Conservation (phyloP, 163 green algal genomes). For the Scenedesmus sp. region DNA sequence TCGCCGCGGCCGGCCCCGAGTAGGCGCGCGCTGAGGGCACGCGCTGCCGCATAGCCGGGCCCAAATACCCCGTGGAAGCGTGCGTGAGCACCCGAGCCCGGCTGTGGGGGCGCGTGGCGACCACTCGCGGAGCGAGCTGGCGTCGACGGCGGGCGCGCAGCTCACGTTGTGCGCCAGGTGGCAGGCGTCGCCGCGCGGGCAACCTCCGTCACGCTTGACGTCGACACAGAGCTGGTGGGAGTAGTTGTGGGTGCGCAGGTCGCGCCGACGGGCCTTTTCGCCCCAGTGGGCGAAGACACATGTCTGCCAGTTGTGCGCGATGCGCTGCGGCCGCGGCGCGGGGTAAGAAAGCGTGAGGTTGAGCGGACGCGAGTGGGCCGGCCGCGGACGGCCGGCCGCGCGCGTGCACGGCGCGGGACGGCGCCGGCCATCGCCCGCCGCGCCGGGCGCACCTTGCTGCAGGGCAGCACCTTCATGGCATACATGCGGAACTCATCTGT, state of each 20-base stretch:
- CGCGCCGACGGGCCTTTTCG: conserved; percentile 1
- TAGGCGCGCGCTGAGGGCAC: too few relatives aligned
- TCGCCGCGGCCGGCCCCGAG: too few relatives aligned
- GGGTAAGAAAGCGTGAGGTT: too few relatives aligned
- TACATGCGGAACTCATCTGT: conserved; percentile 24
- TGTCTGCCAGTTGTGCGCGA: conserved; percentile 34
- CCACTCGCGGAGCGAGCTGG: too few relatives aligned
- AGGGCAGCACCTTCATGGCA: conserved; percentile 12
- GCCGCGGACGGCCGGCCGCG: background rate
- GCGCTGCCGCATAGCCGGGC: too few relatives aligned
- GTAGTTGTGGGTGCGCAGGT: conserved; percentile 66
- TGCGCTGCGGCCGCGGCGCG: background rate
- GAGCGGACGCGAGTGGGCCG: too few relatives aligned
- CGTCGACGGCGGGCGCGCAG: background rate
- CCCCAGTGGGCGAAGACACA: conserved; percentile 78
- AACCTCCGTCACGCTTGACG: conserved; percentile 22
- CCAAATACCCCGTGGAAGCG: too few relatives aligned
- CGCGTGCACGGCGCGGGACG: background rate
- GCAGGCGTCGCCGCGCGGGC: conserved; percentile 10
- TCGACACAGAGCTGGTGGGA: conserved; percentile 8
- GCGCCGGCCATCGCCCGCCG: background rate
- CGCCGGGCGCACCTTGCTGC: background rate
- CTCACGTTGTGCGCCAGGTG: conserved; percentile 28
- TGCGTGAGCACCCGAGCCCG: too few relatives aligned
- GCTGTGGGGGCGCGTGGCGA: background rate